Evolutionary conservation across 176 grass and related monocot species (phyloP).

Genomic region (Pharus latifolius): DNA sequence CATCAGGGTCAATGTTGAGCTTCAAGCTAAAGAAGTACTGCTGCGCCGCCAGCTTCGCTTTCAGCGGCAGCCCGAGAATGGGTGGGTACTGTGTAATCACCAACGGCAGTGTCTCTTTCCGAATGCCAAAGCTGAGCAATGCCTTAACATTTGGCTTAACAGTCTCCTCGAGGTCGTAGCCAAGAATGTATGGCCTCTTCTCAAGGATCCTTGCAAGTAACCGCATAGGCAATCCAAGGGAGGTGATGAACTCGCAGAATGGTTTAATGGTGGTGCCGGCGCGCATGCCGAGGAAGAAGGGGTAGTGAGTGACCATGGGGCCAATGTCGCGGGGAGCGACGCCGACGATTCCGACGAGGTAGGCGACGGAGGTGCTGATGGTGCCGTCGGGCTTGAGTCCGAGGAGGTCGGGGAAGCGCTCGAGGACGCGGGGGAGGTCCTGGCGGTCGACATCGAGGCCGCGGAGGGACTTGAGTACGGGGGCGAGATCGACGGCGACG

Average conservation of each 20-base stretch:
- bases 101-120: constrained; percentile 52
- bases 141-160: constrained; percentile 78
- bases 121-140: constrained; percentile 61
- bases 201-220: constrained; percentile 86
- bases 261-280: constrained; percentile 86
- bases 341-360: constrained; percentile 67
- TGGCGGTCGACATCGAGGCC: constrained; percentile 88
- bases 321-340: constrained; percentile 83
- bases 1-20: constrained; percentile 69
- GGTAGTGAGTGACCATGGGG: constrained; percentile 92
- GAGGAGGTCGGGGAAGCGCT: constrained; percentile 66
- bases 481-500: constrained; percentile 77
- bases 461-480: constrained; percentile 63
- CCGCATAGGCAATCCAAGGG: constrained; percentile 56
- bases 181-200: constrained; percentile 82
- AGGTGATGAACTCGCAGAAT: constrained; percentile 69
- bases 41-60: constrained; percentile 69
- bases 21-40: constrained; percentile 94
- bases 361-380: constrained; percentile 87
- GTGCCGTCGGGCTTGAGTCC: constrained; percentile 92
- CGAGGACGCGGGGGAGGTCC: constrained; percentile 78
- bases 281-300: constrained; percentile 82
- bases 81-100: constrained; percentile 60
- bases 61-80: constrained; percentile 77
- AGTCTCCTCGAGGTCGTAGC: constrained; percentile 69